These are phyloP conservation scores for Auxenochlorella pyrenoidosa DNA, from an alignment of 139 green algal genomes.

Conservation along the genomic window DNA sequence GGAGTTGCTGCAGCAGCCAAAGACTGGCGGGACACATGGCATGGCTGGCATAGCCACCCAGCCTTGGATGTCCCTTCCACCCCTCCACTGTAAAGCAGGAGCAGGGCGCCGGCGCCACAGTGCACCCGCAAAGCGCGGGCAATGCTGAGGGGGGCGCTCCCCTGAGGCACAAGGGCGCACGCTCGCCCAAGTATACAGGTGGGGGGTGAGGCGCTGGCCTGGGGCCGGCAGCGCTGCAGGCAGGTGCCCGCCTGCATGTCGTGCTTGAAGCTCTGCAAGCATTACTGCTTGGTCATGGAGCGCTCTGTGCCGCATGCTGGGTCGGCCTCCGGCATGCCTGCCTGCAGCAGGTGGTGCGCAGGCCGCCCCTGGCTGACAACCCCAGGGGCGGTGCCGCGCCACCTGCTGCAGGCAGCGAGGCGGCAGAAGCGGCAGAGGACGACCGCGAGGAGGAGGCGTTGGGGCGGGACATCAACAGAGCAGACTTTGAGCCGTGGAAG, in stretches of 20 bases:
- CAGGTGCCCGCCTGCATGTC: not conserved
- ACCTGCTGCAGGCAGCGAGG: not conserved
- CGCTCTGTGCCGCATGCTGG: too few relatives aligned
- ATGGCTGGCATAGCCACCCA: too few relatives aligned
- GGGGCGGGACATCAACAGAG: not conserved
- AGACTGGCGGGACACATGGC: too few relatives aligned
- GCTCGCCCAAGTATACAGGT: slow-evolving; percentile 10
- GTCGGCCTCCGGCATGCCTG: not conserved
- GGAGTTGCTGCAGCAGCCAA: too few relatives aligned
- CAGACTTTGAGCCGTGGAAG: slow-evolving; percentile 18
- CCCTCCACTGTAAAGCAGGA: not conserved
- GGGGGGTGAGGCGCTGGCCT: not conserved
- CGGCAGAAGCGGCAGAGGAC: slow-evolving; percentile 12
- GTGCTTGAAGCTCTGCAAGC: too few relatives aligned
- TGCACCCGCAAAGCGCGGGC: slow-evolving; percentile 2
- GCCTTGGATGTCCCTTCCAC: not conserved
- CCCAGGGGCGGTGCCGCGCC: not conserved
- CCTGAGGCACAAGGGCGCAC: not conserved
- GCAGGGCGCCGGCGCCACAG: slow-evolving; percentile 11
- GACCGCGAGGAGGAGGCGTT: slow-evolving; percentile 11
- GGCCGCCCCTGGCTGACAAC: not conserved
- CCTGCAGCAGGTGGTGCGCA: not conserved
- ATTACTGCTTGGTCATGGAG: too few relatives aligned
- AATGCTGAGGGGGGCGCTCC: slow-evolving; percentile 21
- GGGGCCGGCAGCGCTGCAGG: too few relatives aligned